Evolutionary conservation across 1,139 yeast genomes (phyloP), one percentile per base, ranked within the genome.

Genomic region (Pichia sp.): DNA sequence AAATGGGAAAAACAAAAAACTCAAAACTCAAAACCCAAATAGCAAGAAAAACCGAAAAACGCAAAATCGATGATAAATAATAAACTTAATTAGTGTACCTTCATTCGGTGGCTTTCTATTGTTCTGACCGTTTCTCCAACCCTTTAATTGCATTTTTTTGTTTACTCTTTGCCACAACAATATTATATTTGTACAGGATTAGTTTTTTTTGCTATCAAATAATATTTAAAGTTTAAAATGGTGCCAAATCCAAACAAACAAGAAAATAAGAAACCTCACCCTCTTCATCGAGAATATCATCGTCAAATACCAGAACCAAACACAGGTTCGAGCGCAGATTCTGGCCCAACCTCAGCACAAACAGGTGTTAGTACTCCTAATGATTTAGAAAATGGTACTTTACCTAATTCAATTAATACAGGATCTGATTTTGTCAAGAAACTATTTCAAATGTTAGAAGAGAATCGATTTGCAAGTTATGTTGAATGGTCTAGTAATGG

Each of bases 401-500:
- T 25, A 19, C 41, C 41, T 25, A 19, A 8, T 36, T 14, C 25
- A 18, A 3, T 3, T 5, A 36, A 11, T 36, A 19, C 30, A 33
- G 61, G 67, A 18, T 84, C 85, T 54, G 93, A 86, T 65, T 86
- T 85, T 61, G 93, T 85, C 45, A 82, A 85, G 61, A 86, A 85
- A 66, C 69, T 87, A 42, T 87, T 79, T 65, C 84, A 84, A 56
- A 91, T 93, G 93, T 75, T 93, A 43, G 95, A 88, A 64, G 90
- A 84, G 57, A 87, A 87, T 55, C 75, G 79, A 36, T 87, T 87
- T 67, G 76, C 79, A 48, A 77, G 79, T 54, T 80, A 88, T 36
- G 96, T 93, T 14, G 73, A 86, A 53, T 93, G 98, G 98, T 83
- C 95, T 1, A 78, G 77, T 34, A 67, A 67, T 27, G 97, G 97